phyloP scores from a whole-genome alignment of 2,329 filamentous ascomycete genomes.

The Hypoxylon sp. region DNA sequence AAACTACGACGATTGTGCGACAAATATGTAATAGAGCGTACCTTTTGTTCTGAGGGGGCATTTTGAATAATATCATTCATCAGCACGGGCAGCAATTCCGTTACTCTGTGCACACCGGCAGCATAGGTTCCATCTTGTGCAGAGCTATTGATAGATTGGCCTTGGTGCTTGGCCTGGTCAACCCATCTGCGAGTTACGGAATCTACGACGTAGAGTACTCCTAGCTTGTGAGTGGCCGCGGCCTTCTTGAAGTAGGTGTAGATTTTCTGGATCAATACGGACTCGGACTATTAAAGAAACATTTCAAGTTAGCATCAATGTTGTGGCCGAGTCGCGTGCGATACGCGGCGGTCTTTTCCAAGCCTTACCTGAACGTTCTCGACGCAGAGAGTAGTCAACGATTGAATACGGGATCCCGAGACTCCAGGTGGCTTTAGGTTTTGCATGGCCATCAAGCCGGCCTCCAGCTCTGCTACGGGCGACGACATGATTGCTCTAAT shows the following conservation, averaged over 20 bases:
- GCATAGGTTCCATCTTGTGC: conserved; percentile 92
- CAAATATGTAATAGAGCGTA: conserved; percentile 65
- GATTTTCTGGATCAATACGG: conserved; percentile 92
- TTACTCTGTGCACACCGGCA: conserved; percentile 95
- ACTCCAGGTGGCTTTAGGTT: conserved; percentile 91
- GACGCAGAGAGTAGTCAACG: conserved; percentile 87
- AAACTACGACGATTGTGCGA: conserved; percentile 47
- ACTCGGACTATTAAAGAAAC: conserved; percentile 77
- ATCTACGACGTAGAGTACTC: conserved; percentile 99
- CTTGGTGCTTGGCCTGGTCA: conserved; percentile 88
- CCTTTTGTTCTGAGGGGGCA: conserved; percentile 94
- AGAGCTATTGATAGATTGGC: conserved; percentile 80
- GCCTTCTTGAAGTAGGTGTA: conserved; percentile 98
- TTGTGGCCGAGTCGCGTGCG: conserved; percentile 9
- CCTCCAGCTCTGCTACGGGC: conserved; percentile 89
- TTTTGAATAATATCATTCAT: conserved; percentile 95
- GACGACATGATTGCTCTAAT: conserved; percentile 69
- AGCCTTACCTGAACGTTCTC: conserved; percentile 85
- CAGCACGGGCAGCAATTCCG: conserved; percentile 88
- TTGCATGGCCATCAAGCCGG: conserved; percentile 90
- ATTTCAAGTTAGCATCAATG: conserved; percentile 37
- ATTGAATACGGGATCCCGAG: conserved; percentile 88
- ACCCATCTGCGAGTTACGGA: conserved; percentile 99
- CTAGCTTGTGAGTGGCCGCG: conserved; percentile 93
- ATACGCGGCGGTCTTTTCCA: conserved; percentile 24